phyloP scores from a whole-genome alignment of 148 eudicot genomes.

The Arbutus unedo region DNA sequence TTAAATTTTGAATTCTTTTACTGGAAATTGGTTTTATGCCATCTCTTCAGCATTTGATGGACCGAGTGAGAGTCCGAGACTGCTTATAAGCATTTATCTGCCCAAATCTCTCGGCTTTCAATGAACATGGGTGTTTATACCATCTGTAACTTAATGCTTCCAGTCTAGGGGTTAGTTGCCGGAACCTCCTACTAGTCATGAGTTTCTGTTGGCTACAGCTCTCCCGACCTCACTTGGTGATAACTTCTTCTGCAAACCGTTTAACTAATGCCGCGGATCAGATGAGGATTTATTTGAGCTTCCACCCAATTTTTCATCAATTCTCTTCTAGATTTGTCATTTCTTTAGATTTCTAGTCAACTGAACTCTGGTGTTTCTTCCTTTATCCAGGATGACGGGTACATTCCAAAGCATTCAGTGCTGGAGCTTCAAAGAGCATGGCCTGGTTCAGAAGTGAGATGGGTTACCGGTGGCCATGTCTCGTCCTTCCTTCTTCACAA shows the following conservation, averaged over 20 bases:
- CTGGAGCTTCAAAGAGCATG: conserved; percentile 95
- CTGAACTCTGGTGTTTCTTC: neutral
- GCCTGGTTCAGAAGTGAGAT: conserved; percentile 99
- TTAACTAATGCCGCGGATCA: neutral
- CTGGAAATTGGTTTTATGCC: neutral
- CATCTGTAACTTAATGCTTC: neutral
- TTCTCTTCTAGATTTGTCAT: neutral
- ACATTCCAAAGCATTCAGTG: conserved; percentile 92
- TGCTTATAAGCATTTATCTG: neutral
- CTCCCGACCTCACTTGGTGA: neutral
- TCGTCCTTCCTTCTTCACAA: conserved; percentile 91
- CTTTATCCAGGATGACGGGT: conserved; percentile 83
- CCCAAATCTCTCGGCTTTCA: no score
- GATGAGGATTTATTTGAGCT: neutral
- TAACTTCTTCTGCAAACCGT: neutral
- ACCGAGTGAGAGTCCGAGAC: neutral
- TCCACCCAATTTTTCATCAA: neutral
- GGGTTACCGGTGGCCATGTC: conserved; percentile 96
- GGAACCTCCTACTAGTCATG: neutral
- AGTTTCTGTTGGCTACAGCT: neutral
- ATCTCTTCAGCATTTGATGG: neutral
- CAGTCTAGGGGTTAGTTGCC: neutral
- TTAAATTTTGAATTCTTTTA: neutral
- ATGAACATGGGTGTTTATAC: neutral
- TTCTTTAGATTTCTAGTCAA: neutral